phyloP scores from a whole-genome alignment of 1,139 yeast genomes.

The Yamadazyma buinensis region DNA sequence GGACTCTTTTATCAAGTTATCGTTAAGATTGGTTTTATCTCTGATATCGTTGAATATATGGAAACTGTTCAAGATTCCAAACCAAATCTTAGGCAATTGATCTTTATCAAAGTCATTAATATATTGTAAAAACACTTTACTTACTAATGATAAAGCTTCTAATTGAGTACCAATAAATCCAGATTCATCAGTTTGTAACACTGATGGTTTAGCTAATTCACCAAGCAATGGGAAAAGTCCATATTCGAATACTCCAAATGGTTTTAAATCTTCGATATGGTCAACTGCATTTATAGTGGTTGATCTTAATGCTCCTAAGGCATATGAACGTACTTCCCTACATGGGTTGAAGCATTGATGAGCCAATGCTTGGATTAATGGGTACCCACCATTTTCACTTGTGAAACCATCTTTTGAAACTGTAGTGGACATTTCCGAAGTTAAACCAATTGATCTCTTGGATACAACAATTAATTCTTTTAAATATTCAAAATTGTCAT shows the following conservation, averaged over 20 bases:
- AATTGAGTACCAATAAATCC: conserved; percentile 66
- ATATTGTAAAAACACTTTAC: conserved; percentile 68
- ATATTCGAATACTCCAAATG: conserved; percentile 60
- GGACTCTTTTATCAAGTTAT: conserved; percentile 48
- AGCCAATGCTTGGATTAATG: conserved; percentile 73
- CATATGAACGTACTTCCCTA: conserved; percentile 65
- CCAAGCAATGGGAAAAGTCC: conserved; percentile 74
- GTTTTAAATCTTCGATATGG: conserved; percentile 26
- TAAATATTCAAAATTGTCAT: conserved; percentile 43
- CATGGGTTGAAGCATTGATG: conserved; percentile 90
- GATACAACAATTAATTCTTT: conserved; percentile 56
- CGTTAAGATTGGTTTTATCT: conserved; percentile 25
- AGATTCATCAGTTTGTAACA: conserved; percentile 56
- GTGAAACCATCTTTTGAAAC: conserved; percentile 20
- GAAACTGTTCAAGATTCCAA: conserved; percentile 32
- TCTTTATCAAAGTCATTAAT: conserved; percentile 19
- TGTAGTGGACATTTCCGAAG: conserved; percentile 44
- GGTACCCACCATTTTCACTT: conserved; percentile 42
- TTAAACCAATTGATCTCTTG: conserved; percentile 57
- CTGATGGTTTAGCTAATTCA: conserved; percentile 64
- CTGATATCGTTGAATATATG: conserved; percentile 22
- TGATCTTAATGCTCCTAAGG: conserved; percentile 53
- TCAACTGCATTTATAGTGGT: conserved; percentile 34
- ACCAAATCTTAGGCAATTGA: conserved; percentile 30
- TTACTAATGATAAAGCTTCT: conserved; percentile 62